phyloP scores from a whole-genome alignment of 306 rosid species.

The Potentilla sterilis region DNA sequence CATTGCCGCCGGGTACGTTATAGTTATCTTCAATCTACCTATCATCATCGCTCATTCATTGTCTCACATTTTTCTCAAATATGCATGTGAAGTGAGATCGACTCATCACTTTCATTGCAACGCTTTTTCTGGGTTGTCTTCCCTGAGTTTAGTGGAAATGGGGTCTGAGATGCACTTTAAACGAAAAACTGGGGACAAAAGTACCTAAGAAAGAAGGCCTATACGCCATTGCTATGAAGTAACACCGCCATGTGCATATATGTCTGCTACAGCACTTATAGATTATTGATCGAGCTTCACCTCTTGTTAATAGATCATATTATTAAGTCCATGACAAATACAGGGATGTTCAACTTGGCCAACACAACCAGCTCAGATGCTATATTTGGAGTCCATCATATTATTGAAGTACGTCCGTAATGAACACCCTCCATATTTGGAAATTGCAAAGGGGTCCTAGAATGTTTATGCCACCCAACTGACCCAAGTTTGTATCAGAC shows the following conservation, averaged over 20 bases:
- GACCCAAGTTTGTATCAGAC: not conserved
- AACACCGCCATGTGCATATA: slow-evolving; percentile 17
- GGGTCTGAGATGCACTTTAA: slow-evolving; percentile 3
- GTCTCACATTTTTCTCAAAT: not conserved
- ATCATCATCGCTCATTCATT: not conserved
- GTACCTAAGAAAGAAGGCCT: not conserved
- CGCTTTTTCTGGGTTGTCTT: slow-evolving; percentile 10
- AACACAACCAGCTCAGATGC: not conserved
- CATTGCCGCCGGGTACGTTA: not conserved
- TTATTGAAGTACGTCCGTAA: not conserved
- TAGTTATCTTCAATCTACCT: not conserved
- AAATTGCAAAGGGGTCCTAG: not conserved
- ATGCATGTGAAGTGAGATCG: not conserved
- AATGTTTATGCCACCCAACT: not conserved
- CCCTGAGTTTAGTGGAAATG: not conserved
- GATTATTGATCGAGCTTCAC: not conserved
- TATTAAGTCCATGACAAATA: not conserved
- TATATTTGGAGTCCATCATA: no score
- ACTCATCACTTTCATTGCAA: not conserved
- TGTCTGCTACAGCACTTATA: not conserved
- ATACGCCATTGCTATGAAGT: not conserved
- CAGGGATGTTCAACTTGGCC: not conserved
- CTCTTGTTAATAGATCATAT: not conserved
- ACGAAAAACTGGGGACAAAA: not conserved
- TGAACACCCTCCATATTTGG: not conserved